phyloP scores from a whole-genome alignment of 2,329 filamentous ascomycete species.

The Chrysoporthe cubensis region DNA sequence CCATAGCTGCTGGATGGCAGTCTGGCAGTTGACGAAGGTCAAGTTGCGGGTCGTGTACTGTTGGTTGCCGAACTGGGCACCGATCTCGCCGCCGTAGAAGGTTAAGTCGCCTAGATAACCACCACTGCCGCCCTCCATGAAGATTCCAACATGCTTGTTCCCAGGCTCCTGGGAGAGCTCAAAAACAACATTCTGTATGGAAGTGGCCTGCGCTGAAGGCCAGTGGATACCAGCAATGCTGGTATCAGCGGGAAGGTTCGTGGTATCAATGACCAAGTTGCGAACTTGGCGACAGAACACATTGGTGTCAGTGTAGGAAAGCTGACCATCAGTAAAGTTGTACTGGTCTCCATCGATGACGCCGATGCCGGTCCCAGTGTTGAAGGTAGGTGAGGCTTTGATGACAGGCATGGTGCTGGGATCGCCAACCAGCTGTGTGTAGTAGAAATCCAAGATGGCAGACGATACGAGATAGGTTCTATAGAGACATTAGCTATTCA shows the following conservation, averaged over 20 bases:
- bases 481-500: neutral
- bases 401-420: constrained; percentile 61
- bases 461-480: constrained; percentile 69
- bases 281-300: constrained; percentile 64
- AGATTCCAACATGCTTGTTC: constrained; percentile 60
- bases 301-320: constrained; percentile 59
- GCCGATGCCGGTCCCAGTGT: constrained; percentile 40
- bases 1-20: constrained; percentile 73
- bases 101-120: constrained; percentile 71
- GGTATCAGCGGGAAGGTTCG: constrained; percentile 49
- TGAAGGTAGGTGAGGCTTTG: constrained; percentile 55
- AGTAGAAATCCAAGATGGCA: constrained; percentile 76
- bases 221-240: constrained; percentile 64
- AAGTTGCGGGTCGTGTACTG: constrained; percentile 73
- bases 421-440: constrained; percentile 77
- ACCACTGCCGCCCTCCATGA: constrained; percentile 67
- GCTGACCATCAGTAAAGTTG: constrained; percentile 39
- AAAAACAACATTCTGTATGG: constrained; percentile 63
- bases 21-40: constrained; percentile 65
- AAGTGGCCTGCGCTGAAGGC: constrained; percentile 69
- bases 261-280: constrained; percentile 62
- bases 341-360: constrained; percentile 55
- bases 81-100: constrained; percentile 71
- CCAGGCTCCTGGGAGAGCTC: constrained; percentile 49
- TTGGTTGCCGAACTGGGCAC: constrained; percentile 63